These are phyloP conservation scores for Phialemoniopsis sp. DNA, from an alignment of 2,329 filamentous ascomycete species.

Conservation along the genomic window DNA sequence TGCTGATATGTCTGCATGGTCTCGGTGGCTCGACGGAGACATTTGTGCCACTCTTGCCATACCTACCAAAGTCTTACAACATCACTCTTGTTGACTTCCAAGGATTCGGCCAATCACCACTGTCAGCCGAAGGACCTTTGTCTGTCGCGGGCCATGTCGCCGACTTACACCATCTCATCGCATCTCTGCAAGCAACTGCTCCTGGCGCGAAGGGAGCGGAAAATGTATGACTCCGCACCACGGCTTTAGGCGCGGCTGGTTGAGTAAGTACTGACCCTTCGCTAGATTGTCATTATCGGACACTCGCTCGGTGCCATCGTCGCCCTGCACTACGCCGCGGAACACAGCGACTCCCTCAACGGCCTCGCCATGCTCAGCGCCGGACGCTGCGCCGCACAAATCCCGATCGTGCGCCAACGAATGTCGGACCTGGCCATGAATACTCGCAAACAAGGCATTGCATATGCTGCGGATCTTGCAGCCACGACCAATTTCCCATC, in stretches of 20 bases:
- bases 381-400: slow-evolving; percentile 21
- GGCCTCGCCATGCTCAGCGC: slow-evolving; percentile 24
- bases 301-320: slow-evolving; percentile 29
- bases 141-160: slow-evolving; percentile 18
- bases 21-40: slow-evolving; percentile 17
- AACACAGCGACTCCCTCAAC: slow-evolving; percentile 15
- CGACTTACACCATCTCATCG: slow-evolving; percentile 18
- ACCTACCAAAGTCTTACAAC: slow-evolving; percentile 9
- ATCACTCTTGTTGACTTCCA: slow-evolving; percentile 19
- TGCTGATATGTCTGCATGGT: slow-evolving; percentile 21
- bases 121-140: slow-evolving; percentile 4
- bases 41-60: slow-evolving; percentile 13
- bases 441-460: slow-evolving; percentile 19
- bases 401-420: slow-evolving; percentile 20
- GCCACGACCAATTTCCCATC: slow-evolving; percentile 21
- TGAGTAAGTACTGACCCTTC: background rate
- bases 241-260: background rate
- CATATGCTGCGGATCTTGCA: slow-evolving; percentile 17
- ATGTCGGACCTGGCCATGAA: slow-evolving; percentile 20
- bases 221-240: background rate
- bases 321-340: slow-evolving; percentile 27
- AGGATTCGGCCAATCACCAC: slow-evolving; percentile 18
- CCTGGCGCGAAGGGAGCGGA: background rate
- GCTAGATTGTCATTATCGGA: slow-evolving; percentile 19
- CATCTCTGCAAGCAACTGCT: slow-evolving; percentile 8